phyloP scores from a whole-genome alignment of 2,329 filamentous ascomycete genomes.

The Talaromyces sp. region DNA sequence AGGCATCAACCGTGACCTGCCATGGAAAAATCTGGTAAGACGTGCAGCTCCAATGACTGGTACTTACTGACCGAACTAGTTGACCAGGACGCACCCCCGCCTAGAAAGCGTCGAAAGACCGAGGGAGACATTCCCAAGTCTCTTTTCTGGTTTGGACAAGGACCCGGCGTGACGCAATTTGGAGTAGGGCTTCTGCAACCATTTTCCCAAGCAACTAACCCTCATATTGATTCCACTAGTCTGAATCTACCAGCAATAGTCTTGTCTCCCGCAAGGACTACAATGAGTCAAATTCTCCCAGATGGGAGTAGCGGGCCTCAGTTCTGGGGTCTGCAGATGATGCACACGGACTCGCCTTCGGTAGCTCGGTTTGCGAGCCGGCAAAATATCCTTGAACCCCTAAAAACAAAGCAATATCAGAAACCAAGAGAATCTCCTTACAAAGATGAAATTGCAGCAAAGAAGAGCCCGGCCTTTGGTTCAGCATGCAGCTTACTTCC shows the following conservation, averaged over 20 bases:
- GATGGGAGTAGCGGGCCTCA: not conserved
- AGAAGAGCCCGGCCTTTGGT: not conserved
- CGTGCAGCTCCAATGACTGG: not conserved
- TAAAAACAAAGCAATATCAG: not conserved
- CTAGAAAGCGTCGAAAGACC: constrained; percentile 2
- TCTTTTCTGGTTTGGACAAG: constrained; percentile 1
- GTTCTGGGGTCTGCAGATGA: not conserved
- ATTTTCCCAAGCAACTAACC: constrained; percentile 6
- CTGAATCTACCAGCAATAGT: not conserved
- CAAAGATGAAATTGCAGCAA: not conserved
- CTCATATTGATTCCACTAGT: constrained; percentile 6
- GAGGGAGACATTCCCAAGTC: not conserved
- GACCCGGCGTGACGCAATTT: not conserved
- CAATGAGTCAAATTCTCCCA: not conserved
- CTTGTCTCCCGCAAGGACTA: not conserved
- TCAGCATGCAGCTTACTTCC: constrained; percentile 2
- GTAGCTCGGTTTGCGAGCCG: not conserved
- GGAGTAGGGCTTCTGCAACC: constrained; percentile 9
- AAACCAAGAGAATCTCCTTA: not conserved
- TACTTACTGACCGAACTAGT: not conserved
- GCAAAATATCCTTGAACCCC: not conserved
- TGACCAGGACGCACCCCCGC: not conserved
- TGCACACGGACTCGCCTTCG: not conserved
- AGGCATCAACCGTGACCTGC: not conserved
- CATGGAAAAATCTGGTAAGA: constrained; percentile 1